Evolutionary conservation across 1,139 yeast species (phyloP), one percentile per base, ranked within the genome.

Genomic region (Debaryomyces coudertii): DNA sequence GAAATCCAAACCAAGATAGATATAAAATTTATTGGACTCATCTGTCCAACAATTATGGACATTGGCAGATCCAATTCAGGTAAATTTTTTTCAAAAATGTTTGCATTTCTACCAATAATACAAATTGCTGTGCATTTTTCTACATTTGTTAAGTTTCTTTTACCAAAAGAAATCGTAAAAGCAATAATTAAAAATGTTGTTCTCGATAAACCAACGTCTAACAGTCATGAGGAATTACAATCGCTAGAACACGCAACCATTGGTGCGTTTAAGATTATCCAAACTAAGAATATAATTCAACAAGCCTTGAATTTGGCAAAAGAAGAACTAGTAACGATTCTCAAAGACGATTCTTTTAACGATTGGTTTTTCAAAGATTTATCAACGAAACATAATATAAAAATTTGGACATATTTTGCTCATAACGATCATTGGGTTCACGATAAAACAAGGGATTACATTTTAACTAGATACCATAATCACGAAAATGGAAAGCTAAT

Each of bases 41-140:
- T 84, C 12, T 83, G 86, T 36, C 90, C 90, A 1, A 83, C 90
- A 0, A 70, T 85, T 16, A 68, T 72, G 20, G 83, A 83, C 51
- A 79, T 85, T 30, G 77, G 78, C 14, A 60, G 63, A 37, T 80
- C 86, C 3, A 65, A 62, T 8, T 77, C 80, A 15, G 90, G 90
- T 0, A 54, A 56, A 3, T 41, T 53, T 12, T 65, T 83, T 40
- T 57, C 66, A 2, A 47, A 53, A 20, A 46, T 78, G 5, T 63
- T 67, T 47, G 48, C 55, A 4, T 55, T 54, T 7, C 46, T 76
- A 2, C 80, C 82, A 0, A 30, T 73, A 2, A 55, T 71, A n/a
- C 53, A 53, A 14, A 35, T 69, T 5, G 64, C 63, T 4, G 47
- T 64, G 8, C 11, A 12, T 7, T 25, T 40, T 14, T 38, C 42